Percentiles rank a stretch among this genome's conserved stretches.
phyloP scores from a whole-genome alignment of 148 eudicot species.

The Dysphania ambrosioides region DNA sequence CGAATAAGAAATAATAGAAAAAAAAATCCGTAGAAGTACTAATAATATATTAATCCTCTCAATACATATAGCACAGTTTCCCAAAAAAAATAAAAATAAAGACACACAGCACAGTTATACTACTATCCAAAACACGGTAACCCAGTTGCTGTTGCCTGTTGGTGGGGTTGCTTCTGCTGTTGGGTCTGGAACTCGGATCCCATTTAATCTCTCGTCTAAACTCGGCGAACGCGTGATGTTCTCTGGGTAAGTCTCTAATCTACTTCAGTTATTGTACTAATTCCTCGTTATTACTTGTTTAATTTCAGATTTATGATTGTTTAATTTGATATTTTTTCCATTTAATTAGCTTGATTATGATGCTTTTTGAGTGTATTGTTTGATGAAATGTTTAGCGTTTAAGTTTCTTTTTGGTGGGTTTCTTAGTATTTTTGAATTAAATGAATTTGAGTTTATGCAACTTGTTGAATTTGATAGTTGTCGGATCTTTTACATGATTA shows the following conservation, averaged over 20 bases:
- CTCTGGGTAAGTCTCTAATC: not conserved
- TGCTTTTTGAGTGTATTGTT: not conserved
- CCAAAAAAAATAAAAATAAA: too few relatives aligned
- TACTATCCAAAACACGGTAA: too few relatives aligned
- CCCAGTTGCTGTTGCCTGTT: too few relatives aligned
- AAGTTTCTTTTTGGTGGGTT: not conserved
- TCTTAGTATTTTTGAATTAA: not conserved
- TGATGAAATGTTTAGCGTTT: not conserved
- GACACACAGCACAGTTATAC: too few relatives aligned
- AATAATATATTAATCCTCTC: too few relatives aligned
- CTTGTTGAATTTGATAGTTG: not conserved
- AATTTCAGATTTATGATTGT: constrained; percentile 6
- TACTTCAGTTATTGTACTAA: not conserved
- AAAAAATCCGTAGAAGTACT: too few relatives aligned
- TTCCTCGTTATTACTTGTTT: not conserved
- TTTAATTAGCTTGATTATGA: not conserved
- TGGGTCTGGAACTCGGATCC: constrained; percentile 8
- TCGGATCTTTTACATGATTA: constrained; percentile 13
- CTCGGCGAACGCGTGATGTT: not conserved
- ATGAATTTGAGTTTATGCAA: not conserved
- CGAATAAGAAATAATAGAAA: too few relatives aligned
- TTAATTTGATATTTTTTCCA: too few relatives aligned
- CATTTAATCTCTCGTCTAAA: constrained; percentile 4
- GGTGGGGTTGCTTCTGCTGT: too few relatives aligned
- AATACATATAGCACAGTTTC: too few relatives aligned